Conservation (phyloP, 2,329 filamentous ascomycete genomes). For the Aureobasidium sp. region DNA sequence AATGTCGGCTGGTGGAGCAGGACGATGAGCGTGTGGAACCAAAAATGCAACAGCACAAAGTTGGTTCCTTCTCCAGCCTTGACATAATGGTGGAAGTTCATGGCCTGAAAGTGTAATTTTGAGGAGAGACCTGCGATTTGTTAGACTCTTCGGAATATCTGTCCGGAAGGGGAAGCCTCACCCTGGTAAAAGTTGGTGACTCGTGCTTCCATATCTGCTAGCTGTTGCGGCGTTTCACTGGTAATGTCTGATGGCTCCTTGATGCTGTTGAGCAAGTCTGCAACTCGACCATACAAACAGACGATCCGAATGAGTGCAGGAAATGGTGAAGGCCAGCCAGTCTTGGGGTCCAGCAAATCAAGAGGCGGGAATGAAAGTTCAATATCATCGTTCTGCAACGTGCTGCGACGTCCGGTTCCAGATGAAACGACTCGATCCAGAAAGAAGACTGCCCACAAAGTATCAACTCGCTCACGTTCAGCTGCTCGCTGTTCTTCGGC, state of each 20-base stretch:
- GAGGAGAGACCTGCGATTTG: slow-evolving; percentile 50
- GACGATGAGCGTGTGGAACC: slow-evolving; percentile 83
- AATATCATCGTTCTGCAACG: slow-evolving; percentile 75
- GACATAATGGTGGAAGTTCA: slow-evolving; percentile 80
- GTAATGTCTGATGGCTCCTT: slow-evolving; percentile 67
- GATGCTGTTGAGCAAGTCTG: slow-evolving; percentile 77
- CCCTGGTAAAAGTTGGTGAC: slow-evolving; percentile 67
- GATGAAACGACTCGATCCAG: slow-evolving; percentile 82
- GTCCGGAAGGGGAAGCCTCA: not conserved
- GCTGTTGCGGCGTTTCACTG: slow-evolving; percentile 61
- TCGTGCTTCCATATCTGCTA: slow-evolving; percentile 73
- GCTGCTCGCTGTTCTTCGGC: slow-evolving; percentile 48
- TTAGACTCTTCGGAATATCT: not conserved
- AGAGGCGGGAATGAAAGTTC: slow-evolving; percentile 64
- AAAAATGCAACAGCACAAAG: slow-evolving; percentile 79
- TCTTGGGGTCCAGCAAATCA: slow-evolving; percentile 45
- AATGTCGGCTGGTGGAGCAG: slow-evolving; percentile 78
- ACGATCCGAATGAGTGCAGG: slow-evolving; percentile 77
- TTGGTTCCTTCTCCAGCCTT: slow-evolving; percentile 75
- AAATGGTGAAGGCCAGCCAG: slow-evolving; percentile 70
- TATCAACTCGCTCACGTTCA: slow-evolving; percentile 77
- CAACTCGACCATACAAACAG: slow-evolving; percentile 76
- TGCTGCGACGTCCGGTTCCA: slow-evolving; percentile 76
- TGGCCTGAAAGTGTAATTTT: slow-evolving; percentile 72
- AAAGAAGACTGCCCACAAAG: slow-evolving; percentile 86